Conservation (phyloP, 805 yeast species). For the Candida gorgasii region DNA sequence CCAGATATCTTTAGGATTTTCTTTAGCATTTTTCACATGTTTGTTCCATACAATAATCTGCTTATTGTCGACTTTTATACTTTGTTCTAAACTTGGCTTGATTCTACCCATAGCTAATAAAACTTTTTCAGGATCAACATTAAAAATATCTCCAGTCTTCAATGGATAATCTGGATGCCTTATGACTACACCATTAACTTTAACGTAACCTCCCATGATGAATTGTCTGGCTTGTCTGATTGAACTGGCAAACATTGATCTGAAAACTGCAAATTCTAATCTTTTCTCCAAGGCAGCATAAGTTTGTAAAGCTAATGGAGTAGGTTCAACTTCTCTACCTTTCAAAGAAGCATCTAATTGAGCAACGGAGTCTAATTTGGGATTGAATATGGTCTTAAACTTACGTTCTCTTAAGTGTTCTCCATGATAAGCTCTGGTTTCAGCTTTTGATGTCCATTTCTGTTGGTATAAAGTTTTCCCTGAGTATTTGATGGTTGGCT, state of each 20-base stretch:
- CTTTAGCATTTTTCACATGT: constrained; percentile 59
- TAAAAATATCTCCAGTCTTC: constrained; percentile 82
- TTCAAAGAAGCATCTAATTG: constrained; percentile 80
- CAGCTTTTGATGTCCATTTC: constrained; percentile 88
- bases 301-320: constrained; percentile 88
- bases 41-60: constrained; percentile 79
- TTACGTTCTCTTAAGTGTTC: constrained; percentile 85
- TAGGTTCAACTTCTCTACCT: constrained; percentile 54
- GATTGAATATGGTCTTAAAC: constrained; percentile 71
- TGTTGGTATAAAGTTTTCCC: constrained; percentile 82
- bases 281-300: constrained; percentile 86
- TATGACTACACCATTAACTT: constrained; percentile 80
- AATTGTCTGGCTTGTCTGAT: constrained; percentile 93
- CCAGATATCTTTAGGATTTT: constrained; percentile 60
- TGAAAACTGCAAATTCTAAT: constrained; percentile 84
- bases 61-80: constrained; percentile 66
- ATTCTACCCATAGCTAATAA: constrained; percentile 79
- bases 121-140: constrained; percentile 83
- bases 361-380: constrained; percentile 79
- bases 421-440: constrained; percentile 94
- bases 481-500: constrained; percentile 53
- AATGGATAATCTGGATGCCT: constrained; percentile 78
- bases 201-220: constrained; percentile 75
- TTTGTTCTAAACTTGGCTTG: constrained; percentile 73
- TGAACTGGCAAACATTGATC: constrained; percentile 91